These are phyloP conservation scores for Cercospora sesami DNA, from an alignment of 2,329 filamentous ascomycete species.

Conservation along the genomic window DNA sequence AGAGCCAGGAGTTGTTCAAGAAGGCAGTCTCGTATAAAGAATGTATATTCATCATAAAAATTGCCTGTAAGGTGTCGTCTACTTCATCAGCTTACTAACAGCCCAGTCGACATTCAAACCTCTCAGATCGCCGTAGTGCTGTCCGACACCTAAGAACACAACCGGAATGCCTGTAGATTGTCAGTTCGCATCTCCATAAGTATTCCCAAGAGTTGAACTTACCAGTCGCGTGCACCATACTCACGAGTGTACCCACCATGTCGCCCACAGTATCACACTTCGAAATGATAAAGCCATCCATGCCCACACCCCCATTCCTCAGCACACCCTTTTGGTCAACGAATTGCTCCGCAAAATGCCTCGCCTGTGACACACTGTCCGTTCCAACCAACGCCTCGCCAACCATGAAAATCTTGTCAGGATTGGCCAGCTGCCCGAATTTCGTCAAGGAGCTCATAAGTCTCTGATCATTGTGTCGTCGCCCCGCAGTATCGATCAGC, in stretches of 20 bases:
- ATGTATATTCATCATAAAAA: background rate
- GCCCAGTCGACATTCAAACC: conserved; percentile 65
- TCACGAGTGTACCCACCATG: conserved; percentile 94
- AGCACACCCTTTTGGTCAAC: conserved; percentile 40
- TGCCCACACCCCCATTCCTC: conserved; percentile 61
- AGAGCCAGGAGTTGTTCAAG: background rate
- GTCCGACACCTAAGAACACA: conserved; percentile 77
- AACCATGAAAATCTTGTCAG: conserved; percentile 99
- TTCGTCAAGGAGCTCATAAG: conserved; percentile 97
- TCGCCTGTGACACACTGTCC: conserved; percentile 90
- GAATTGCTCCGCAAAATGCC: conserved; percentile 94
- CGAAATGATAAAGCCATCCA: conserved; percentile 97
- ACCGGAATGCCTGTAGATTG: conserved; percentile 69
- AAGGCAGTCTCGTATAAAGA: background rate
- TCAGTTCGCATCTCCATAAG: conserved; percentile 1
- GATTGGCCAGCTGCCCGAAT: conserved; percentile 92
- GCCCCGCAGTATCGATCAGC: conserved; percentile 91
- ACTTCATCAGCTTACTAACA: conserved; percentile 59
- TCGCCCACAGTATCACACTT: conserved; percentile 99
- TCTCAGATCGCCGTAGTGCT: conserved; percentile 66
- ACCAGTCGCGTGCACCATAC: conserved; percentile 87
- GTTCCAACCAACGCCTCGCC: conserved; percentile 89
- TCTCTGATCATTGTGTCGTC: conserved; percentile 90
- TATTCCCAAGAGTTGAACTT: background rate
- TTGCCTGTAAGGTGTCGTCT: background rate